These are phyloP conservation scores for Phytophthora kernoviae DNA, from an alignment of 352 stramenopile genomes.

Conservation along the genomic window DNA sequence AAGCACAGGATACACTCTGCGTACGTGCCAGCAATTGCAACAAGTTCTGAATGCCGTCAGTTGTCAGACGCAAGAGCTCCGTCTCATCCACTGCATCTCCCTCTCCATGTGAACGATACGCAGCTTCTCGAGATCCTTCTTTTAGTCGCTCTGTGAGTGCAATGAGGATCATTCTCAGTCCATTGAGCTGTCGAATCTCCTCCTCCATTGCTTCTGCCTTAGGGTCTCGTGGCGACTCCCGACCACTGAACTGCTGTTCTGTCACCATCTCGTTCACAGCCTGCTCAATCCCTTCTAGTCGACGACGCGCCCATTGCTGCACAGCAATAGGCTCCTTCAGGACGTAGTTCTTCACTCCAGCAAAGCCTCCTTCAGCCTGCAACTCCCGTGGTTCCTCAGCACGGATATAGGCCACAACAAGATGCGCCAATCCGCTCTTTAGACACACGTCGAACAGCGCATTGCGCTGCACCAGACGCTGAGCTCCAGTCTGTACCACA, in stretches of 20 bases:
- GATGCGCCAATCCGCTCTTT: conserved; percentile 65
- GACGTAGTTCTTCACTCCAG: conserved; percentile 59
- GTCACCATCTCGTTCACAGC: conserved; percentile 55
- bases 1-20: conserved; percentile 56
- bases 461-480: conserved; percentile 65
- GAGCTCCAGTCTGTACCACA: conserved; percentile 26
- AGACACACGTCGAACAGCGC: conserved; percentile 83
- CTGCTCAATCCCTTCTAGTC: conserved; percentile 61
- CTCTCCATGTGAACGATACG: conserved; percentile 40
- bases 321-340: conserved; percentile 83
- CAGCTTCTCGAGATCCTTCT: conserved; percentile 59
- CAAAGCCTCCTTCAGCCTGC: conserved; percentile 29
- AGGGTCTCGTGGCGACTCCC: conserved; percentile 31
- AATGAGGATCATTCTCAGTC: conserved; percentile 68
- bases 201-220: conserved; percentile 46
- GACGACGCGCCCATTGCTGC: conserved; percentile 73
- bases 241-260: conserved; percentile 49
- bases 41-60: conserved; percentile 66
- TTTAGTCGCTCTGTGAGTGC: conserved; percentile 70
- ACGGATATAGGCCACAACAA: conserved; percentile 76
- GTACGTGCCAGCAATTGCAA: conserved; percentile 71
- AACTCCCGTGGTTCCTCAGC: conserved; percentile 34
- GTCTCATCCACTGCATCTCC: conserved; percentile 59
- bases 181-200: conserved; percentile 66
- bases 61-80: conserved; percentile 68